Percentiles rank a stretch among this genome's conserved stretches.
These are phyloP conservation scores for Middelhovenomyces tepae DNA, from an alignment of 805 yeast species.

Conservation along the genomic window DNA sequence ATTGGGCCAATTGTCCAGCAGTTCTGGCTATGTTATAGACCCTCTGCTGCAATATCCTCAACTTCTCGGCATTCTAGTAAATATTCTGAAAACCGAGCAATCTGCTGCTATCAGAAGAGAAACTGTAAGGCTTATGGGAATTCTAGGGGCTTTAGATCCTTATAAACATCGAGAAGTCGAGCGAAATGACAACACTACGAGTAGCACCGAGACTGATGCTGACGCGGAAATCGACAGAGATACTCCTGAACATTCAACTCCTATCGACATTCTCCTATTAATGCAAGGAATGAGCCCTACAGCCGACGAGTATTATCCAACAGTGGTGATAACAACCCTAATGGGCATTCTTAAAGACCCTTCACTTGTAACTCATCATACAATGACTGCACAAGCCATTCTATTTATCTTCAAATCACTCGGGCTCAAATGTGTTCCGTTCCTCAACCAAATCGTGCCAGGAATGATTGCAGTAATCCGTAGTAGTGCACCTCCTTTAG, in stretches of 20 bases:
- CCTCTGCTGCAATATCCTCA: constrained; percentile 91
- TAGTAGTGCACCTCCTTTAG: constrained; percentile 56
- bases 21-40: constrained; percentile 91
- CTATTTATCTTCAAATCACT: constrained; percentile 84
- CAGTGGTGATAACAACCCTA: constrained; percentile 81
- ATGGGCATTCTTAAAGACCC: constrained; percentile 79
- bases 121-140: constrained; percentile 82
- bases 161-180: constrained; percentile 91
- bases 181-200: constrained; percentile 44
- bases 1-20: constrained; percentile 78
- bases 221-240: no score
- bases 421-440: constrained; percentile 84
- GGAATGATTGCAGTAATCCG: constrained; percentile 81
- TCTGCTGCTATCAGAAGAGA: constrained; percentile 72
- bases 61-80: constrained; percentile 68
- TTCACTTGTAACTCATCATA: constrained; percentile 78
- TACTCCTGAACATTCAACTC: no score
- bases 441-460: constrained; percentile 78
- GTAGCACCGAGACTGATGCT: constrained; percentile 59
- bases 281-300: constrained; percentile 95
- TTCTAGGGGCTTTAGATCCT: constrained; percentile 94
- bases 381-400: constrained; percentile 88
- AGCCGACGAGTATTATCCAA: constrained; percentile 83
- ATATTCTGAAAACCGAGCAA: constrained; percentile 72
- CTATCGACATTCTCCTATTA: constrained; percentile 79